Evolutionary conservation across 805 yeast genomes (phyloP).

Genomic region (Lachancea mirantina): DNA sequence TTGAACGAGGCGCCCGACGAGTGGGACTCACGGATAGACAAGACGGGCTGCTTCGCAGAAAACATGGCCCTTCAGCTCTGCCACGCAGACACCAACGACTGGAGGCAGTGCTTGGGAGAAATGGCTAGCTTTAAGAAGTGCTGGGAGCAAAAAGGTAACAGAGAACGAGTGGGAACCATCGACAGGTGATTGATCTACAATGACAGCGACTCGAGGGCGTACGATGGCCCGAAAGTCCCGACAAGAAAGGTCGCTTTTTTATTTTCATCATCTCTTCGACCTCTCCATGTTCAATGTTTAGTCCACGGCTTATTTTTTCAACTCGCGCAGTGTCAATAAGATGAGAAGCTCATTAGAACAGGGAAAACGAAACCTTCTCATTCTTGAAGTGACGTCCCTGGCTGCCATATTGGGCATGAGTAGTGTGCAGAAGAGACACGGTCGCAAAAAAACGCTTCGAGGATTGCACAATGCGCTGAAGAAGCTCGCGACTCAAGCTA

Average conservation of each 20-base stretch:
- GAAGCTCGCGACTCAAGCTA: constrained; percentile 14
- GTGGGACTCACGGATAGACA: constrained; percentile 66
- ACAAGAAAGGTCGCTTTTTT: too few relatives aligned
- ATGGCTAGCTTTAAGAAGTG: constrained; percentile 58
- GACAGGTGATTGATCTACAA: constrained; percentile 11
- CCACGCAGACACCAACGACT: constrained; percentile 74
- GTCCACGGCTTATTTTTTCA: too few relatives aligned
- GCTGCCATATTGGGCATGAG: too few relatives aligned
- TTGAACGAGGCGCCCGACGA: constrained; percentile 56
- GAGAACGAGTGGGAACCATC: constrained; percentile 36
- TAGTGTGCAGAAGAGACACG: constrained; percentile 11
- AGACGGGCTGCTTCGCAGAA: constrained; percentile 71
- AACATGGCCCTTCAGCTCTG: constrained; percentile 65
- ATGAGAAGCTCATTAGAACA: too few relatives aligned
- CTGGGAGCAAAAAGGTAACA: constrained; percentile 53
- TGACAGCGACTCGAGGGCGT: background rate
- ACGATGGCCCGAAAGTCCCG: too few relatives aligned
- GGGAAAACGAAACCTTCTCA: too few relatives aligned
- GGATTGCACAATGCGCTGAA: constrained; percentile 19
- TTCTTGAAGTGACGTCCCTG: too few relatives aligned
- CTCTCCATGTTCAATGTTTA: too few relatives aligned
- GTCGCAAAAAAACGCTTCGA: constrained; percentile 11
- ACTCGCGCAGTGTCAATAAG: too few relatives aligned
- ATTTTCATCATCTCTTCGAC: too few relatives aligned
- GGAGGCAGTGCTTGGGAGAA: constrained; percentile 67